Evolutionary conservation across 2,329 filamentous ascomycete species (phyloP).

Genomic region (Colletotrichum cuscutae): DNA sequence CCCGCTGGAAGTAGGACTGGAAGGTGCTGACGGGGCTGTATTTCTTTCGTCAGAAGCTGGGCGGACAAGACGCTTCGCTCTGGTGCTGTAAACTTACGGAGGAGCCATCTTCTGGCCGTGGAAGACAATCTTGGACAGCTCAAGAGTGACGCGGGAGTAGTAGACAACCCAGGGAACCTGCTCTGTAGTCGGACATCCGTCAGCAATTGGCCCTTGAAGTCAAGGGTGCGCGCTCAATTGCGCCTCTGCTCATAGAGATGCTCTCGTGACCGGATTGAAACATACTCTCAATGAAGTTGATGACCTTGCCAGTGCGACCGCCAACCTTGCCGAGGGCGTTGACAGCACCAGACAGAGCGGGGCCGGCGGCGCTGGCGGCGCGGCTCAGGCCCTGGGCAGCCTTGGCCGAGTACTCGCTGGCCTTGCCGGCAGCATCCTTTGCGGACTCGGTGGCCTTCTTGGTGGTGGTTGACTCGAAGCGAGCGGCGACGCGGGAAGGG

Average conservation of each 20-base stretch:
- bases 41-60: slow-evolving; percentile 17
- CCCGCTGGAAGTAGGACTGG: slow-evolving; percentile 85
- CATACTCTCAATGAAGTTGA: slow-evolving; percentile 89
- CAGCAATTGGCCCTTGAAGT: not conserved
- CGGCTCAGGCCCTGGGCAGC: slow-evolving; percentile 85
- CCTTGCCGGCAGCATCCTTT: slow-evolving; percentile 52
- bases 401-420: slow-evolving; percentile 66
- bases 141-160: slow-evolving; percentile 89
- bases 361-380: slow-evolving; percentile 83
- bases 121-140: slow-evolving; percentile 89
- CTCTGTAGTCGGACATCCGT: slow-evolving; percentile 60
- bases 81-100: slow-evolving; percentile 75
- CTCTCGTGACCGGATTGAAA: not conserved
- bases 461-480: slow-evolving; percentile 69
- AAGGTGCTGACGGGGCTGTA: slow-evolving; percentile 80
- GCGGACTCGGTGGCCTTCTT: slow-evolving; percentile 57
- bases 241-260: not conserved
- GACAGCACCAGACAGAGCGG: slow-evolving; percentile 79
- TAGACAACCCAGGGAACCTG: slow-evolving; percentile 88
- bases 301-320: slow-evolving; percentile 82
- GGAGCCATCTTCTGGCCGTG: slow-evolving; percentile 90
- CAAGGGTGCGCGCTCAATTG: not conserved
- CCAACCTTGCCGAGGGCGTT: slow-evolving; percentile 78
- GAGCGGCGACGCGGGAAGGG: slow-evolving; percentile 57
- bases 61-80: slow-evolving; percentile 1